Evolutionary conservation across 257 asterid species (phyloP).

Genomic region (Prunella vulgaris): DNA sequence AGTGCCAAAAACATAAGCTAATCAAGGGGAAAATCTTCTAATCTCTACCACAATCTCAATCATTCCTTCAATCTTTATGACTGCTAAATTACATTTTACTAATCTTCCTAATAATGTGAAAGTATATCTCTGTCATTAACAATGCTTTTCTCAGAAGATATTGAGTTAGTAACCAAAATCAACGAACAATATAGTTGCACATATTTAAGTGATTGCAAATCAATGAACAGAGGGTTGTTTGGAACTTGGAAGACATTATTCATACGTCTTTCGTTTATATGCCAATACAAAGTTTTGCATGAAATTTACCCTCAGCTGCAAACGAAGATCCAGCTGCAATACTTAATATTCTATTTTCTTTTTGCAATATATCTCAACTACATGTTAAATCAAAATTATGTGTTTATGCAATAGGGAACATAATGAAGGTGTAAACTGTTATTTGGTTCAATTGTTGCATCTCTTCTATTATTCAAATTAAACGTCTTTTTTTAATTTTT

Average conservation of each 20-base stretch:
- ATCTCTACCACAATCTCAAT: neutral
- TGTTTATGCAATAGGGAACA: no score
- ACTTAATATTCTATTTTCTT: neutral
- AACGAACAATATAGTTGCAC: neutral
- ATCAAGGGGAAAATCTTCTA: neutral
- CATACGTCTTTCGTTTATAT: neutral
- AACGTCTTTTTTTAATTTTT: no score
- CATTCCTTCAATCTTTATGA: neutral
- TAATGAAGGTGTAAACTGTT: no score
- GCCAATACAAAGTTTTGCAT: neutral
- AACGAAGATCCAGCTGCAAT: neutral
- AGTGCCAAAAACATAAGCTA: neutral
- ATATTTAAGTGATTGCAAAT: neutral
- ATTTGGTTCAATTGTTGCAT: no score
- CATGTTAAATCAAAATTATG: no score
- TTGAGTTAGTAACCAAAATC: slow-evolving; percentile 4
- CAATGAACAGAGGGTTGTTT: neutral
- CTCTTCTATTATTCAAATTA: no score
- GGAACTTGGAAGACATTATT: neutral
- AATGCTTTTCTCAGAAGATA: neutral
- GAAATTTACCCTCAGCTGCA: neutral
- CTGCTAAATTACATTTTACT: neutral
- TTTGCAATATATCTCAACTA: no score
- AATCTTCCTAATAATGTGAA: neutral
- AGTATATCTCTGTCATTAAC: neutral